phyloP scores from a whole-genome alignment of 139 green algal genomes.

The Haematococcus sp. region DNA sequence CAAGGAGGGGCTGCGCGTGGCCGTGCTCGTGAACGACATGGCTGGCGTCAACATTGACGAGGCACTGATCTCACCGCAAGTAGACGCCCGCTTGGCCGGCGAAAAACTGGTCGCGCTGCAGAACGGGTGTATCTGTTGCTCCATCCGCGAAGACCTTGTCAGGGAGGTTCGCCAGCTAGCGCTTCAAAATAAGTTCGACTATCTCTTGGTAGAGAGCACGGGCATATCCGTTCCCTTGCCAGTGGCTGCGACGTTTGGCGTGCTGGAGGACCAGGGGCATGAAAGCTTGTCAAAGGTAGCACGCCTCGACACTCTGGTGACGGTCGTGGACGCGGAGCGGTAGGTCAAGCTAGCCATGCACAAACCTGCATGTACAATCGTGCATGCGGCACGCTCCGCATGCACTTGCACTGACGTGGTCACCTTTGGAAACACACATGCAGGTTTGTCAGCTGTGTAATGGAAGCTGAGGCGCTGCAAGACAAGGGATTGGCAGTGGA shows the following conservation, averaged over 20 bases:
- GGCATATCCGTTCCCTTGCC: slow-evolving; percentile 76
- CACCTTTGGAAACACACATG: slow-evolving; percentile 38
- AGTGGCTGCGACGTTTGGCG: slow-evolving; percentile 62
- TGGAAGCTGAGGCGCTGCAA: slow-evolving; percentile 35
- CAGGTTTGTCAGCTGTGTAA: slow-evolving; percentile 46
- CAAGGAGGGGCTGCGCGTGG: slow-evolving; percentile 28
- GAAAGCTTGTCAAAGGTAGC: slow-evolving; percentile 22
- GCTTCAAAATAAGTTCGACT: slow-evolving; percentile 56
- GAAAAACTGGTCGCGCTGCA: slow-evolving; percentile 59
- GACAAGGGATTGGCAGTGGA: slow-evolving; percentile 48
- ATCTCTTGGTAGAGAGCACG: slow-evolving; percentile 79
- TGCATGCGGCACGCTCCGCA: too few species aligned
- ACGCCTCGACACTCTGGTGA: slow-evolving; percentile 40
- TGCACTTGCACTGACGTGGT: too few species aligned
- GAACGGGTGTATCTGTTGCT: slow-evolving; percentile 66
- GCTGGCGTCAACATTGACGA: slow-evolving; percentile 62
- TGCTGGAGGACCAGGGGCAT: slow-evolving; percentile 12
- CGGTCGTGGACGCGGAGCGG: slow-evolving; percentile 26
- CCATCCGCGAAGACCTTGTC: slow-evolving; percentile 51
- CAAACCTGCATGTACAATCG: slow-evolving; percentile 16
- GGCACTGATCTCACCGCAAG: slow-evolving; percentile 24
- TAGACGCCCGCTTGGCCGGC: neutral
- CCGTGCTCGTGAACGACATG: slow-evolving; percentile 65
- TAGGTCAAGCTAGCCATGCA: slow-evolving; percentile 15
- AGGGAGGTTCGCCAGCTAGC: slow-evolving; percentile 27